phyloP scores from a whole-genome alignment of 495 filamentous ascomycete genomes.

The Amniculicola lignicola region DNA sequence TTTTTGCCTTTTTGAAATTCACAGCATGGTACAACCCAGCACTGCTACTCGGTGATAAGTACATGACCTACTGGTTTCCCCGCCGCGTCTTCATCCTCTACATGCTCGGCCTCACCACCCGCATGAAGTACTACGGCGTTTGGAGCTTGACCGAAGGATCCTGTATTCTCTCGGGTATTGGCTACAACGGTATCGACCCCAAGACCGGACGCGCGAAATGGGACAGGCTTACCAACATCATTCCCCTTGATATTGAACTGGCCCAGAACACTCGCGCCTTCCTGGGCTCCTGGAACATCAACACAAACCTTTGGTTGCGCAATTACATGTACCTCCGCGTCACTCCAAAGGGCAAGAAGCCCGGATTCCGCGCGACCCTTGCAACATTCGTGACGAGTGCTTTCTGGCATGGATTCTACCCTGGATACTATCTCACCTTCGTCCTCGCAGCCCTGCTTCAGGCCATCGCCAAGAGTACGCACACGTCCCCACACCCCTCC shows the following conservation, averaged over 20 bases:
- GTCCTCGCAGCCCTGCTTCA: slow-evolving; percentile 86
- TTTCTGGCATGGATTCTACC: slow-evolving; percentile 97
- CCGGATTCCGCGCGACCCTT: slow-evolving; percentile 90
- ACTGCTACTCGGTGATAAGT: slow-evolving; percentile 59
- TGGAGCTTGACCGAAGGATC: slow-evolving; percentile 92
- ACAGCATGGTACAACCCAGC: slow-evolving; percentile 60
- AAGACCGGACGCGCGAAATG: slow-evolving; percentile 78
- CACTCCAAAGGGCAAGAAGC: slow-evolving; percentile 92
- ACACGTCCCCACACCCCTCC: background rate
- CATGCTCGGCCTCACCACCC: slow-evolving; percentile 74
- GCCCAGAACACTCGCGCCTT: slow-evolving; percentile 90
- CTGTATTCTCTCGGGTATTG: slow-evolving; percentile 89
- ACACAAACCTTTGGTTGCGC: slow-evolving; percentile 94
- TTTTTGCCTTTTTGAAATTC: slow-evolving; percentile 73
- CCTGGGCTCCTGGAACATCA: slow-evolving; percentile 94
- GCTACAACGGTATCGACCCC: slow-evolving; percentile 88
- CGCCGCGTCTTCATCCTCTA: slow-evolving; percentile 72
- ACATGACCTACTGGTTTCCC: slow-evolving; percentile 63
- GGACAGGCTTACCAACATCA: slow-evolving; percentile 85
- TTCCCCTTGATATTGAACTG: slow-evolving; percentile 73
- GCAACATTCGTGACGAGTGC: slow-evolving; percentile 92
- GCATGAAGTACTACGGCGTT: slow-evolving; percentile 92
- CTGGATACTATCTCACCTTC: slow-evolving; percentile 92
- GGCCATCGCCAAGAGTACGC: slow-evolving; percentile 86
- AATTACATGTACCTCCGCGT: slow-evolving; percentile 96